Percentiles rank a stretch among this genome's conserved stretches.
Conservation (phyloP, 805 yeast species). For the Kuraishia borneana region DNA sequence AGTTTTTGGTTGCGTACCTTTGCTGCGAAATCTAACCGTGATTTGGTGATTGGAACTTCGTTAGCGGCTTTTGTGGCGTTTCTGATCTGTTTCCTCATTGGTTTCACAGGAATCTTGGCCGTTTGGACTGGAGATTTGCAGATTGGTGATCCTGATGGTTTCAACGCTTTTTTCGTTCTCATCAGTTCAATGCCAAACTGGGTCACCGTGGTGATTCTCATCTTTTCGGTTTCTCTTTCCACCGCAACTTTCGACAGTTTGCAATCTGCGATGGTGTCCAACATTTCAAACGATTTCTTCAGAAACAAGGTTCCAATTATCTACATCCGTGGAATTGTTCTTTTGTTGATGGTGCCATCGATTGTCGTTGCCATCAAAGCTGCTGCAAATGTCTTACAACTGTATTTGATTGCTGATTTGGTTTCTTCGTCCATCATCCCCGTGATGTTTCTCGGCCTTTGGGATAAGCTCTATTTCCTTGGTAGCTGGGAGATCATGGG, state of each 20-base stretch:
- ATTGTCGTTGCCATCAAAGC: constrained; percentile 74
- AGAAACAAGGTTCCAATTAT: constrained; percentile 63
- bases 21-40: constrained; percentile 72
- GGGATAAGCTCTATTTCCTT: constrained; percentile 53
- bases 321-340: constrained; percentile 61
- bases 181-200: constrained; percentile 69
- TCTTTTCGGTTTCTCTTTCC: constrained; percentile 62
- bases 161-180: constrained; percentile 62
- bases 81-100: constrained; percentile 57
- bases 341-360: constrained; percentile 75
- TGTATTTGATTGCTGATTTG: constrained; percentile 84
- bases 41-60: constrained; percentile 62
- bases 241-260: constrained; percentile 85
- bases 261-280: constrained; percentile 81
- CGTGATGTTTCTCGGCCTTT: constrained; percentile 68
- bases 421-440: constrained; percentile 85
- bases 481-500: constrained; percentile 72
- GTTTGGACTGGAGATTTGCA: constrained; percentile 76
- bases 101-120: constrained; percentile 76
- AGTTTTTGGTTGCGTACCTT: constrained; percentile 94
- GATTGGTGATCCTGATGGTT: constrained; percentile 43
- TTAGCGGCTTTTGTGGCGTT: constrained; percentile 63
- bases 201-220: constrained; percentile 76
- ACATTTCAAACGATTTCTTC: constrained; percentile 82
- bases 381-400: constrained; percentile 75